phyloP scores from a whole-genome alignment of 441 rosid species.

The Kokia cookei region DNA sequence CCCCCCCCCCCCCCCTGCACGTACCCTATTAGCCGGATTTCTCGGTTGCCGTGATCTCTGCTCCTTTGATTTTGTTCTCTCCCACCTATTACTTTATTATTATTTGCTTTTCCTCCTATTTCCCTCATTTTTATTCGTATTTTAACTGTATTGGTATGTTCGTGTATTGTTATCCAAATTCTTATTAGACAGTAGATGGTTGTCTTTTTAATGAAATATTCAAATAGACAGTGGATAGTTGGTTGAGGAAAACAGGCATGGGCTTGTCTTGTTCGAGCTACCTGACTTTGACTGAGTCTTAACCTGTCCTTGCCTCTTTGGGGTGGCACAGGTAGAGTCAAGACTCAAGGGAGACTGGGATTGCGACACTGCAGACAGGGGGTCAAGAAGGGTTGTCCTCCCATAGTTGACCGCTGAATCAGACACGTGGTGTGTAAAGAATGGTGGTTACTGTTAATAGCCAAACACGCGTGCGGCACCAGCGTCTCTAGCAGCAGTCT shows the following conservation, averaged over 20 bases:
- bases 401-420: not conserved
- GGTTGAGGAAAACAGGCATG: not conserved
- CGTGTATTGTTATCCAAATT: not conserved
- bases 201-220: too few species aligned
- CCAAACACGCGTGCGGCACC: constrained; percentile 13
- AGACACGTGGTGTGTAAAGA: not conserved
- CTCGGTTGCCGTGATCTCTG: constrained; percentile 15
- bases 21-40: constrained; percentile 11
- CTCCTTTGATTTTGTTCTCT: constrained; percentile 3
- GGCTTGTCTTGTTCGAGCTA: not conserved
- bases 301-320: not conserved
- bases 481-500: constrained; percentile 7
- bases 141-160: not conserved
- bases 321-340: not conserved
- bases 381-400: not conserved
- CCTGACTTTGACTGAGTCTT: not conserved
- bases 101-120: not conserved
- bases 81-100: not conserved
- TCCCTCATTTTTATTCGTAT: not conserved
- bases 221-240: too few species aligned
- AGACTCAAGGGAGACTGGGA: not conserved
- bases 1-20: not conserved
- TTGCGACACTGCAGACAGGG: not conserved
- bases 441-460: not conserved
- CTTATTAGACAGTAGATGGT: not conserved